phyloP scores from a whole-genome alignment of 2,329 filamentous ascomycete genomes.

The Claviceps maximensis region DNA sequence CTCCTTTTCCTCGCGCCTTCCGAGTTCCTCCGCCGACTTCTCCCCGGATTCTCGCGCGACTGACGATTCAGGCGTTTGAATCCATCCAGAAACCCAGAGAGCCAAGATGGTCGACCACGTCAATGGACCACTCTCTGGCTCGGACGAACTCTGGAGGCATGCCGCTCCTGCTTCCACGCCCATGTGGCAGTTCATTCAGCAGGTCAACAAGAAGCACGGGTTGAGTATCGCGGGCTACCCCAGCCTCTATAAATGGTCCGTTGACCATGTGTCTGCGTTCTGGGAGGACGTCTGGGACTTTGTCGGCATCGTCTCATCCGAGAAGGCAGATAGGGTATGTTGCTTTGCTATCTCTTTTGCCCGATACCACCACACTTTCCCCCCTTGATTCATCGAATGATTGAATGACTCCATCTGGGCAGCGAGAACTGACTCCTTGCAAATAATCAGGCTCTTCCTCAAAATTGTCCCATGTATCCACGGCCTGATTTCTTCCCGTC shows the following conservation, averaged over 20 bases:
- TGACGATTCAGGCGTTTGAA: neutral
- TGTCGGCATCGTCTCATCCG: slow-evolving; percentile 59
- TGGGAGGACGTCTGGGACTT: slow-evolving; percentile 82
- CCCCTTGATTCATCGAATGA: neutral
- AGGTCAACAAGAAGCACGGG: slow-evolving; percentile 53
- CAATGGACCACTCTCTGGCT: neutral
- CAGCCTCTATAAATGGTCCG: slow-evolving; percentile 75
- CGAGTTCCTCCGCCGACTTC: too few species aligned
- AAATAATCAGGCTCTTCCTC: slow-evolving; percentile 48
- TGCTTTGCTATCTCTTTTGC: neutral
- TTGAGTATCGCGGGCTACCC: slow-evolving; percentile 53
- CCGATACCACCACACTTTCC: neutral
- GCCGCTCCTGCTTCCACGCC: slow-evolving; percentile 51
- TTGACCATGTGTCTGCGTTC: slow-evolving; percentile 60
- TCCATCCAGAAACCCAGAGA: neutral
- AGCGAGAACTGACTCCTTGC: neutral
- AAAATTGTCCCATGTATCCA: slow-evolving; percentile 63
- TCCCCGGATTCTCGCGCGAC: too few species aligned
- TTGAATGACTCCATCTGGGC: neutral
- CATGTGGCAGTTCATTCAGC: slow-evolving; percentile 59
- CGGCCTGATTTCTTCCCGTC: slow-evolving; percentile 75
- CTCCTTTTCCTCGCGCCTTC: neutral
- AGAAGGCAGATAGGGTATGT: slow-evolving; percentile 44
- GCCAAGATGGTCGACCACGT: slow-evolving; percentile 8
- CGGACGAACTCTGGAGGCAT: slow-evolving; percentile 57